Evolutionary conservation across 2,329 filamentous ascomycete genomes (phyloP).

Genomic region (Ophiognomonia clavigignenti-juglandacearum): DNA sequence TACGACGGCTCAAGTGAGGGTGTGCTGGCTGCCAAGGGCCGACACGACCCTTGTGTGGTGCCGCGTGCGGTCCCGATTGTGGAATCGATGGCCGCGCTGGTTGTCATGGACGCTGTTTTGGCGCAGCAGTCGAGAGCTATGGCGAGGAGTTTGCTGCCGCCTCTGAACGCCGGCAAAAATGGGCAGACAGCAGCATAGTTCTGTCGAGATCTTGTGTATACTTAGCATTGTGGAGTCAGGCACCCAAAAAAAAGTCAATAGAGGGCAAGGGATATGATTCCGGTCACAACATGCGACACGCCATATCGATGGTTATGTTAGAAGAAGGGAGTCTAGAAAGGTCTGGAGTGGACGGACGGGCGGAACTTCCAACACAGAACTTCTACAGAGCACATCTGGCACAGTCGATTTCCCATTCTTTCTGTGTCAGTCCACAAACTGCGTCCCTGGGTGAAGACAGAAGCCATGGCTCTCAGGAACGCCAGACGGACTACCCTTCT

Average conservation of each 20-base stretch:
- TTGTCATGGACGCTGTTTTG: constrained; percentile 81
- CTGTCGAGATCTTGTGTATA: background rate
- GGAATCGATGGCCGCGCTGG: constrained; percentile 85
- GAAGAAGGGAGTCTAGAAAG: too few relatives aligned
- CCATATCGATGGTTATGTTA: too few relatives aligned
- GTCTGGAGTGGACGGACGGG: too few relatives aligned
- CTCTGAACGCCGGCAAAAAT: constrained; percentile 27
- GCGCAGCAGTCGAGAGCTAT: constrained; percentile 65
- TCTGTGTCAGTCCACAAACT: too few relatives aligned
- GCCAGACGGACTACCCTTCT: too few relatives aligned
- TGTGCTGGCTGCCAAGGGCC: constrained; percentile 81
- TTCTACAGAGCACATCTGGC: too few relatives aligned
- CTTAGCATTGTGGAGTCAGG: background rate
- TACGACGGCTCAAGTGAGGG: constrained; percentile 71
- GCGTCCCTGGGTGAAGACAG: too few relatives aligned
- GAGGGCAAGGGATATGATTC: background rate
- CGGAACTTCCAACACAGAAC: too few relatives aligned
- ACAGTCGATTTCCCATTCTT: too few relatives aligned
- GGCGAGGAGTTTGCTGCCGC: constrained; percentile 39
- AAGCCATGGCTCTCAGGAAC: too few relatives aligned
- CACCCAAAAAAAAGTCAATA: background rate
- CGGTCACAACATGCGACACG: too few relatives aligned
- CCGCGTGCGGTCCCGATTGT: constrained; percentile 83
- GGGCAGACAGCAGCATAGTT: constrained; percentile 6
- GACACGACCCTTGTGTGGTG: constrained; percentile 92